Evolutionary conservation across 2,329 filamentous ascomycete species (phyloP).

Genomic region (Diplodia scrobiculata): DNA sequence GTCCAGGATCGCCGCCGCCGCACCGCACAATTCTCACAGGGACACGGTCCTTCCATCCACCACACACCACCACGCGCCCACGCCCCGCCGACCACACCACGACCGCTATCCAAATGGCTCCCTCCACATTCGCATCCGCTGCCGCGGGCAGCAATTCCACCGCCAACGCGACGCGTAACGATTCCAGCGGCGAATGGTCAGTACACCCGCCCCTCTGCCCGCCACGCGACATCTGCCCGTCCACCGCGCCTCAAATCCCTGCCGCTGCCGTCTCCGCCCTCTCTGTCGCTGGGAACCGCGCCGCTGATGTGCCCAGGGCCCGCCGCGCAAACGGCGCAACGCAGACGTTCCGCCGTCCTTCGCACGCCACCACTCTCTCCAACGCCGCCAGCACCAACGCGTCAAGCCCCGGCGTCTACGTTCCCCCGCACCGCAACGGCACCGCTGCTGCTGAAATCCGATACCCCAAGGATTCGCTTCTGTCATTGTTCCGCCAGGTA

Average conservation of each 20-base stretch:
- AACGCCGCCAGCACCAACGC: slow-evolving; percentile 38
- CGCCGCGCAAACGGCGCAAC: slow-evolving; percentile 67
- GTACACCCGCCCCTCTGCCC: slow-evolving; percentile 34
- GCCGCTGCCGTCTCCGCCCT: neutral
- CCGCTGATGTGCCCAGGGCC: slow-evolving; percentile 51
- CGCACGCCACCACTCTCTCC: slow-evolving; percentile 59
- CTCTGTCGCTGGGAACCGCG: neutral
- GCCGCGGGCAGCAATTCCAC: slow-evolving; percentile 48
- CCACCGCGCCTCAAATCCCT: neutral
- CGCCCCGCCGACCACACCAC: neutral
- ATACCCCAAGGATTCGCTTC: slow-evolving; percentile 77
- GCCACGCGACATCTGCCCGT: slow-evolving; percentile 29
- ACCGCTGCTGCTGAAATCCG: slow-evolving; percentile 57
- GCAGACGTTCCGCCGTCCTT: slow-evolving; percentile 67
- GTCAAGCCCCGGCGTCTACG: slow-evolving; percentile 56
- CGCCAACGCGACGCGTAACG: slow-evolving; percentile 47
- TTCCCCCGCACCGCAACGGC: slow-evolving; percentile 65
- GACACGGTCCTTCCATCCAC: slow-evolving; percentile 21
- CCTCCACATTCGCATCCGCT: slow-evolving; percentile 55
- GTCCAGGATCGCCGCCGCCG: slow-evolving; percentile 26
- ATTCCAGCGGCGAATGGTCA: slow-evolving; percentile 52
- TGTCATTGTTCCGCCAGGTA: slow-evolving; percentile 69
- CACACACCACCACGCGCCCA: slow-evolving; percentile 24
- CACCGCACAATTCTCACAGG: slow-evolving; percentile 28
- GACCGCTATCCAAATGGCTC: slow-evolving; percentile 45